A percentile compares a stretch with the other conserved stretches of the same genome.
Conservation (phyloP, 352 stramenopile genomes). For the Lagenidium sp. region DNA sequence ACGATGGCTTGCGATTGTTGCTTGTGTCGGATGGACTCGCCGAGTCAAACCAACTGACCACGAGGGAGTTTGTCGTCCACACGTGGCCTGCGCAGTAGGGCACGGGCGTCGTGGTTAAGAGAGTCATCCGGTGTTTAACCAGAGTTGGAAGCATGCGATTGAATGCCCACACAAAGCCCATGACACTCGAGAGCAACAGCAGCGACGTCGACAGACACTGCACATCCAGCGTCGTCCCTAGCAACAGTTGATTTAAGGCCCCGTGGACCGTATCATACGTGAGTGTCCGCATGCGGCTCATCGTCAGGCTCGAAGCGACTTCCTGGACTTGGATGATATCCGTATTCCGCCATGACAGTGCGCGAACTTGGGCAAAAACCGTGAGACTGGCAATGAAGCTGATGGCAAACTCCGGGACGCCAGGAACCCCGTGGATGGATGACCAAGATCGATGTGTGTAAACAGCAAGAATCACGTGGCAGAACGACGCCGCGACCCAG, state of each 20-base stretch:
- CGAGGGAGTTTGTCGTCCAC: constrained; percentile 6
- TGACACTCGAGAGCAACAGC: not conserved
- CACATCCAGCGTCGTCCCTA: constrained; percentile 4
- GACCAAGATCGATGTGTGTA: constrained; percentile 5
- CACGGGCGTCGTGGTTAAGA: constrained; percentile 7
- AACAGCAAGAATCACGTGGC: constrained; percentile 7
- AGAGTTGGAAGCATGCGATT: not conserved
- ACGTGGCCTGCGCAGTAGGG: constrained; percentile 5
- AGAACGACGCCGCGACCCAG: constrained; percentile 12
- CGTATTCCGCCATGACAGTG: constrained; percentile 1
- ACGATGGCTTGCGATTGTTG: no score
- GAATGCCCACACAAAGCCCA: not conserved
- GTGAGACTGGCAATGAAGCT: constrained; percentile 13
- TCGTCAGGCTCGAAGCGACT: not conserved
- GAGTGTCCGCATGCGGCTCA: not conserved
- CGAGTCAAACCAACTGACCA: constrained; percentile 17
- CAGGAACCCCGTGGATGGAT: constrained; percentile 6
- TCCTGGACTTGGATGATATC: constrained; percentile 3
- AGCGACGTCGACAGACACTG: constrained; percentile 1
- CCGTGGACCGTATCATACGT: constrained; percentile 1
- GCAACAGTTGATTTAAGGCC: not conserved
- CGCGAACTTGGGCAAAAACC: constrained; percentile 4
- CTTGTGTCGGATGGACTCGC: no score
- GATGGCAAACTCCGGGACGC: constrained; percentile 15
- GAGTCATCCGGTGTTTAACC: not conserved